Conservation (phyloP, 2,329 filamentous ascomycete species). For the Gnomoniopsis sp. region DNA sequence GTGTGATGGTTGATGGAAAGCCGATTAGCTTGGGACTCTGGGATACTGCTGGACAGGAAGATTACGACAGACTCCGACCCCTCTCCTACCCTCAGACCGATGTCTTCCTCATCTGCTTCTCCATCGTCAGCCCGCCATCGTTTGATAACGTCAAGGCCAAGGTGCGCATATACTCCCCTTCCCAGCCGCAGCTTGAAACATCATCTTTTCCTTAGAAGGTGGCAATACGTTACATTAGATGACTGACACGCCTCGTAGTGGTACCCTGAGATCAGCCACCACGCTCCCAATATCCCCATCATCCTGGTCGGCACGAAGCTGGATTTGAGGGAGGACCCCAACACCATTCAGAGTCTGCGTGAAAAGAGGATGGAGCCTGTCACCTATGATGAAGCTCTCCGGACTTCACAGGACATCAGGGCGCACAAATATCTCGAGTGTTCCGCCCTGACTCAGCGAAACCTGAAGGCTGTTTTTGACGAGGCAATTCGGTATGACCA, state of each 20-base stretch:
- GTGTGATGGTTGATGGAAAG: conserved; percentile 98
- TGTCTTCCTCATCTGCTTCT: conserved; percentile 98
- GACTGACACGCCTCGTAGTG: conserved; percentile 55
- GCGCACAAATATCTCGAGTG: conserved; percentile 98
- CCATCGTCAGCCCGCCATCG: conserved; percentile 93
- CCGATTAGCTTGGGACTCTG: conserved; percentile 94
- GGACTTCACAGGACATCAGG: conserved; percentile 88
- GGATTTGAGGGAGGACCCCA: conserved; percentile 85
- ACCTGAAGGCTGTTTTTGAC: conserved; percentile 97
- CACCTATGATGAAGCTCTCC: conserved; percentile 85
- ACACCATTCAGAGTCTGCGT: conserved; percentile 76
- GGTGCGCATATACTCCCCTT: conserved; percentile 49
- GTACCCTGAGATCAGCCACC: conserved; percentile 96
- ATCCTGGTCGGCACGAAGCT: conserved; percentile 97
- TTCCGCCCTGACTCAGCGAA: conserved; percentile 92
- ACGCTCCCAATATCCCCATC: conserved; percentile 91
- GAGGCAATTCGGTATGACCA: conserved; percentile 86
- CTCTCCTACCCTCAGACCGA: conserved; percentile 98
- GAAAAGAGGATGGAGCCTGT: conserved; percentile 97
- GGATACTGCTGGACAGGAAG: conserved; percentile 98
- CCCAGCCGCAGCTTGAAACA: background rate
- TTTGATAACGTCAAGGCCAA: conserved; percentile 99
- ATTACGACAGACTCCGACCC: conserved; percentile 92
- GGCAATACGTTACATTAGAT: background rate
- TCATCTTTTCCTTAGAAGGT: background rate